These are phyloP conservation scores for Epichloe gansuensis DNA, from an alignment of 2,329 filamentous ascomycete genomes.

Conservation along the genomic window DNA sequence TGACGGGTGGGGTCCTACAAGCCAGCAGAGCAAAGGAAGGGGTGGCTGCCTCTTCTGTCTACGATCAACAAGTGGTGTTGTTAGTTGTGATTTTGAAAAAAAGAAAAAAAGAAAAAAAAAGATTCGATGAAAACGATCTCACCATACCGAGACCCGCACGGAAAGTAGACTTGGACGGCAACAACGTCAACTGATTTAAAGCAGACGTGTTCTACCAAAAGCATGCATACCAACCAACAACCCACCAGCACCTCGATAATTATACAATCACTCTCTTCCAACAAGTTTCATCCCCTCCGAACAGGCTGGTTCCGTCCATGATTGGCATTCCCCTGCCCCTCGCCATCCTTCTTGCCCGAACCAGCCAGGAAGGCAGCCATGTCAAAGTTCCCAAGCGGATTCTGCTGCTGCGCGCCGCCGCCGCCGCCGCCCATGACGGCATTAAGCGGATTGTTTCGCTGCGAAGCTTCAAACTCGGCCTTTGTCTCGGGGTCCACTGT, in stretches of 20 bases:
- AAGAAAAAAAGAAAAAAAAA: too few species aligned
- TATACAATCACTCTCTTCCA: background rate
- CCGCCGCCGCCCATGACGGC: conserved; percentile 35
- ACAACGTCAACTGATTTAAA: too few species aligned
- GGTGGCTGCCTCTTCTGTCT: too few species aligned
- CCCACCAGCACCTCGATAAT: background rate
- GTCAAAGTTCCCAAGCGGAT: conserved; percentile 44
- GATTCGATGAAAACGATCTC: too few species aligned
- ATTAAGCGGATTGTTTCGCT: conserved; percentile 60
- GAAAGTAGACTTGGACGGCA: too few species aligned
- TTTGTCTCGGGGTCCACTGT: conserved; percentile 93
- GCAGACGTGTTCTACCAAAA: background rate
- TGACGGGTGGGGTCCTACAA: too few species aligned
- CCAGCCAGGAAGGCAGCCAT: conserved; percentile 53
- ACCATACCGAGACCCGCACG: too few species aligned
- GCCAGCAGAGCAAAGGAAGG: too few species aligned
- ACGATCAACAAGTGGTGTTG: too few species aligned
- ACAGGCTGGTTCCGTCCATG: conserved; percentile 29
- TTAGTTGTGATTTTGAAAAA: too few species aligned
- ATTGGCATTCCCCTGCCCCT: conserved; percentile 11
- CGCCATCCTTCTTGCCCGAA: conserved; percentile 30
- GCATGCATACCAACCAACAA: background rate
- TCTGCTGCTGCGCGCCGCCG: conserved; percentile 20
- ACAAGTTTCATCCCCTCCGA: conserved; percentile 16
- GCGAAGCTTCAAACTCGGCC: conserved; percentile 84